Evolutionary conservation across 169 alveolate genomes (phyloP), one percentile per base, ranked within the genome.

Genomic region (Eimeria brunetti): DNA sequence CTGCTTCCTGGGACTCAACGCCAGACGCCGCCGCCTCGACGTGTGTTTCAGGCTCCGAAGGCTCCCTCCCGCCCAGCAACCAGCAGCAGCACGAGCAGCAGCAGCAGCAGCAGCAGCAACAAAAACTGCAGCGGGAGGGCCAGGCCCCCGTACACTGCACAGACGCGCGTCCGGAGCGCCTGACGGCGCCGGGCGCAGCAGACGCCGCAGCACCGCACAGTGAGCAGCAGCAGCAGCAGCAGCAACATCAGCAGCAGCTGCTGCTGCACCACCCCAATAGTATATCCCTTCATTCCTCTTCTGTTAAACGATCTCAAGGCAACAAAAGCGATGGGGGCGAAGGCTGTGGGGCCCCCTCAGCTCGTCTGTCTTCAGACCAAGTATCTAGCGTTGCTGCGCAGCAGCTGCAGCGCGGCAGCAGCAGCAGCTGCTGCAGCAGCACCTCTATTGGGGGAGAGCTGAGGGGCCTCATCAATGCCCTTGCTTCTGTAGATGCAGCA

Each of bases 351-450:
- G 75, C 53, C 81, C 53, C 64, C 16, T 5, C 92, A 18, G 64
- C 44, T 41, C 92, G 41, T 14, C 18, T 73, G 73, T 7, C 81
- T 24, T 56, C 92, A 9, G 92, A 58, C 41, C 67, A 64, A 44
- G 38, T 53, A 20, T 58, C 80, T 18, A 38, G 92, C 62, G 92
- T 41, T 62, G 92, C 80, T 3, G 92, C 62, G 20, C 92, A 58
- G 58, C 81, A 62, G 80, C 64, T 33, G 78, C 92, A 62, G 36
- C 60, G 80, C 16, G 71, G 92, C 81, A 85, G 92, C 80, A 33
- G 92, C 81, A 85, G 92, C 92, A 85, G 92, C 92, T 58, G 81
- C 81, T 85, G 92, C 83, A 85, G 92, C 92, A 60, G 92, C 92
- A 62, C 76, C 73, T 85, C 92, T 3, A 85, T 85, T 85, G 92